These are phyloP conservation scores for Xylariaceae sp. DNA, from an alignment of 2,329 filamentous ascomycete species.

Conservation along the genomic window DNA sequence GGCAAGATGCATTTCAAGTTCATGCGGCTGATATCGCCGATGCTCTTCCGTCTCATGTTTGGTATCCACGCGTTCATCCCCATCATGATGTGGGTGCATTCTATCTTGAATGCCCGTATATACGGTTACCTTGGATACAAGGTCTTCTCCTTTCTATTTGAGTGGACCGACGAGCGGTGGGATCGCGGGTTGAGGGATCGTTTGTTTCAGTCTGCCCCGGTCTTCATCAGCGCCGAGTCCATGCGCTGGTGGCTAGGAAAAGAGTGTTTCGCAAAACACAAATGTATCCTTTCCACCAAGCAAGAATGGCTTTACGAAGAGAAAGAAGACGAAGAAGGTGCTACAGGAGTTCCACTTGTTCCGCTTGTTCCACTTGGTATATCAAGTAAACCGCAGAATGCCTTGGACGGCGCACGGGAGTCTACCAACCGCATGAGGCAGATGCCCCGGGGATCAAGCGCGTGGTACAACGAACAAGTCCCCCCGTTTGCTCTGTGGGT, in stretches of 20 bases:
- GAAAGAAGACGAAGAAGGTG: constrained; percentile 56
- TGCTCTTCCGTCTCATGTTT: constrained; percentile 73
- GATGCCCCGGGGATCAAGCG: constrained; percentile 46
- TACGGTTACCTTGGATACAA: constrained; percentile 83
- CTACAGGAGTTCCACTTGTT: constrained; percentile 35
- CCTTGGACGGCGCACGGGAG: constrained; percentile 18
- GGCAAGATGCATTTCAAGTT: constrained; percentile 88
- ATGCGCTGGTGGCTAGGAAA: constrained; percentile 95
- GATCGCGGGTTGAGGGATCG: constrained; percentile 71
- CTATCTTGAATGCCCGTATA: constrained; percentile 54
- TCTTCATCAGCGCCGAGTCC: constrained; percentile 81
- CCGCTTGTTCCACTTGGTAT: constrained; percentile 32
- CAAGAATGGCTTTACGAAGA: constrained; percentile 62
- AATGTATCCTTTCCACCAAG: constrained; percentile 77
- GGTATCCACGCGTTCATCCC: constrained; percentile 93
- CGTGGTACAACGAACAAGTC: constrained; percentile 76
- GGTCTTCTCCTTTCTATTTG: constrained; percentile 84
- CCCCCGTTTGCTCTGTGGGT: constrained; percentile 89
- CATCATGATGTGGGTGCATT: constrained; percentile 83
- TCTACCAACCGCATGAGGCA: constrained; percentile 30
- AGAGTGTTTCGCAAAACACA: constrained; percentile 73
- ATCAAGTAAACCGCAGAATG: constrained; percentile 12
- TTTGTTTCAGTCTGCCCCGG: constrained; percentile 88
- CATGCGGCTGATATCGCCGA: constrained; percentile 73
- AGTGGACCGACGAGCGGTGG: constrained; percentile 82